Conservation (phyloP, 2,329 filamentous ascomycete species). For the Hypoxylon sp. region DNA sequence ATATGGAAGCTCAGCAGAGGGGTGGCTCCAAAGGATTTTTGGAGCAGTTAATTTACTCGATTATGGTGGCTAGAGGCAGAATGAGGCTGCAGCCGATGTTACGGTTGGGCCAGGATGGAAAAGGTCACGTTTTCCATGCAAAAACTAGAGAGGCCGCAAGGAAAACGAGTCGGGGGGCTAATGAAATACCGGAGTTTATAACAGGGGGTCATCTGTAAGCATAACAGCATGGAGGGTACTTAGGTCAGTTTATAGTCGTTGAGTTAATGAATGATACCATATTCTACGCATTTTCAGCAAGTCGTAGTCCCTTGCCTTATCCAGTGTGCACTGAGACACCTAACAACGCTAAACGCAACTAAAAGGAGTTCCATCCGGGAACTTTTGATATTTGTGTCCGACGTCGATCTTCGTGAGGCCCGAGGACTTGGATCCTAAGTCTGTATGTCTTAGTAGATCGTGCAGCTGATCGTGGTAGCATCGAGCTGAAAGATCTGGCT, state of each 20-base stretch:
- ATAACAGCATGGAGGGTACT: not conserved
- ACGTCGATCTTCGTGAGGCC: no score
- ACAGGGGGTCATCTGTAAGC: not conserved
- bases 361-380: no score
- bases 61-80: not conserved
- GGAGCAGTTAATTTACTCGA: not conserved
- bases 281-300: not conserved
- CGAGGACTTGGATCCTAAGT: no score
- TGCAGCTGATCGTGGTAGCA: no score
- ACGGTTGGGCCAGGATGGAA: not conserved
- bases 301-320: not conserved
- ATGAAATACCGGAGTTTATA: not conserved
- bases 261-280: not conserved
- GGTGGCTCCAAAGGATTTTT: not conserved
- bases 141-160: not conserved
- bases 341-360: no score
- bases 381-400: no score
- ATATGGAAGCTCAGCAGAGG: constrained; percentile 1
- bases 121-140: not conserved
- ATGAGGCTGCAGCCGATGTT: not conserved
- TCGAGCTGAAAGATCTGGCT: no score
- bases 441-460: no score
- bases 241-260: not conserved
- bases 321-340: no score
- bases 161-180: no score